Base-by-base conservation (phyloP, 106 monocot species). In the Dioscorea zingiberensis region DNA sequence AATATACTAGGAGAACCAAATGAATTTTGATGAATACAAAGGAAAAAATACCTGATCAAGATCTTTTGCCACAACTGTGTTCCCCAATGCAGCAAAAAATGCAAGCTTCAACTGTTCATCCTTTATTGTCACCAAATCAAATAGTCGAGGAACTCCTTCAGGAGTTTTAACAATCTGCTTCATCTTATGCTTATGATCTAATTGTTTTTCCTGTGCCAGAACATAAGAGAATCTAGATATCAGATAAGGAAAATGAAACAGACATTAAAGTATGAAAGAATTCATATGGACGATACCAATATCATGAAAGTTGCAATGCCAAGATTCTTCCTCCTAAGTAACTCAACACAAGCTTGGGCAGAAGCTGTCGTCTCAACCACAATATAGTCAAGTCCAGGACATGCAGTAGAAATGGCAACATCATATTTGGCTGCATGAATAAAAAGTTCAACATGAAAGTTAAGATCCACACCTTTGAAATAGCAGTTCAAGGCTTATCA, bases 241-340 rank as follows among this genome's bases (percentile, higher is more conserved):
- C 21, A 32, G 8, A 27, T 11, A 16, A 59, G 32, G 25, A 58
- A 58, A 10, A 38, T 2, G 38, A 38, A 38, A 38, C 10, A 10
- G 38, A 38, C 38, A 38, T 38, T 38, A 0, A 6, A 38, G 3
- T 38, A 38, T 38, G 10, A 1, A 6, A 38, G 38, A 38, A 38
- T 38, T 38, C 38, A 38, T 7, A 28, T 44, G 29, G 18, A 13
- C 66, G 45, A 48, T 85, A 97, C 97, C 92, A 97, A 19, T 74
- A 97, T 97, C 88, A 97, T 88, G 80, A 85, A 97, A 60, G 97
- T 97, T 29, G 80, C 92, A 71, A 92, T 67, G 18, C 97, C 97
- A 60, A 88, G 83, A 69, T 88, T 88, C 64, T 75, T 97, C 71
- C 73, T 78, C 24, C 85, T 77, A 62, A 97, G 88, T 58, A 97